Evolutionary conservation across 352 stramenopile species (phyloP), one percentile per base, ranked within the genome.

Genomic region (Pythium oligandrum): DNA sequence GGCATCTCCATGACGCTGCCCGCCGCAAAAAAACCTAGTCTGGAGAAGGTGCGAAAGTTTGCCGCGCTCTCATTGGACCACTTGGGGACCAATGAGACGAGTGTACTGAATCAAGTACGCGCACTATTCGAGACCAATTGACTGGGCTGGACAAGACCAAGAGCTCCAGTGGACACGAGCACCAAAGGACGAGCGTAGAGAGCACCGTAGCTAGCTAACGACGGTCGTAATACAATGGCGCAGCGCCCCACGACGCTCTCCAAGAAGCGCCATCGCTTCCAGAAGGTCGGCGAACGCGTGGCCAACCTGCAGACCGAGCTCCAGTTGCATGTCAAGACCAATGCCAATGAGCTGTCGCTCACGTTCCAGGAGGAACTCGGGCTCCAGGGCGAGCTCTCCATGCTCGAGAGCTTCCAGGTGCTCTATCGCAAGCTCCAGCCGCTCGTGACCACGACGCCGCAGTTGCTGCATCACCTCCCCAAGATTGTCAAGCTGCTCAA

Each of bases 191-290:
- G n/a, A 26, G 17, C 17, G 17, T 26, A 26, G 17, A 26, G 17
- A 26, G 17, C 17, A 26, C 17, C 17, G 17, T 26, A 26, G 17
- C 17, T 26, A 26, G 17, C 17, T 26, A 26, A 26, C 17, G 17
- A 26, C 17, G 17, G 17, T 26, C 17, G 17, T 26, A 26, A 26
- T 26, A 42, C 38, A 12, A 42, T 42, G 38, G 48, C 43, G 45
- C 61, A 68, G 52, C 47, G 53, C 5, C 61, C 63, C 36, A 61
- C 38, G 31, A 65, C 67, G 51, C 48, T 73, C 36, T 68, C 64
- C 43, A 86, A 85, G 64, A 88, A 87, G 72, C 75, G 83, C 49
- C 83, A 93, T 53, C 85, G 85, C 70, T 95, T 95, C 65, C 77
- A 93, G 65, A 78, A 73, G 42, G 82, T 93, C 36, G 72, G 84